phyloP scores from a whole-genome alignment of 345 rosid genomes.

The Iberis pinnata region DNA sequence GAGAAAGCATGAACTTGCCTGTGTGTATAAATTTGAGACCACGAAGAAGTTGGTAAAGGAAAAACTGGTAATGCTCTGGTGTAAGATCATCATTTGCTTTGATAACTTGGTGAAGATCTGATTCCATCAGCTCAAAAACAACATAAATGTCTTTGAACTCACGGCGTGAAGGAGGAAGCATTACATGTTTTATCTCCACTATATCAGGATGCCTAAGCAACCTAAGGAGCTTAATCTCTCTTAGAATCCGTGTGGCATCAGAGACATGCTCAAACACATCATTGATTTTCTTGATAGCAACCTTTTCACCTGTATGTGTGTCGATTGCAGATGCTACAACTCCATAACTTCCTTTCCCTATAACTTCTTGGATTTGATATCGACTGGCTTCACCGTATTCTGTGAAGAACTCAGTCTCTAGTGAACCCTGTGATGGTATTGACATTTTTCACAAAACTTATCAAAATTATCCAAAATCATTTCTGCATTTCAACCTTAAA shows the following conservation, averaged over 20 bases:
- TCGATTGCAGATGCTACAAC: conserved; percentile 94
- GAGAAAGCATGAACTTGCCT: conserved; percentile 39
- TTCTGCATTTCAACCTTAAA: neutral
- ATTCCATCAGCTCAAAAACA: conserved; percentile 96
- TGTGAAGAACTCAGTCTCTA: conserved; percentile 76
- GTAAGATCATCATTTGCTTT: conserved; percentile 95
- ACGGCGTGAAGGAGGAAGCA: conserved; percentile 97
- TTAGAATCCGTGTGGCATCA: conserved; percentile 91
- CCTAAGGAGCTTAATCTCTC: conserved; percentile 96
- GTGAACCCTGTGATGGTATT: conserved; percentile 36
- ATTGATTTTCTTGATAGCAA: conserved; percentile 91
- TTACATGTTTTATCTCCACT: conserved; percentile 87
- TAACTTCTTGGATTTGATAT: conserved; percentile 84
- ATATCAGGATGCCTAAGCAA: conserved; percentile 92
- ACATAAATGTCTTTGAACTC: conserved; percentile 95
- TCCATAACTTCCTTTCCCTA: conserved; percentile 98
- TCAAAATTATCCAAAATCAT: neutral
- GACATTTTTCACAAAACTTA: neutral
- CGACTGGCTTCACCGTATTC: conserved; percentile 88
- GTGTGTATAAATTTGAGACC: conserved; percentile 86
- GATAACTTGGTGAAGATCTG: conserved; percentile 98
- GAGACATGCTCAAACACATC: conserved; percentile 98
- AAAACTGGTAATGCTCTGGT: conserved; percentile 94
- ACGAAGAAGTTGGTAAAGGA: conserved; percentile 95
- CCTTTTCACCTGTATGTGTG: conserved; percentile 71